Evolutionary conservation across 257 asterid species (phyloP).

Genomic region (Lycium barbarum): DNA sequence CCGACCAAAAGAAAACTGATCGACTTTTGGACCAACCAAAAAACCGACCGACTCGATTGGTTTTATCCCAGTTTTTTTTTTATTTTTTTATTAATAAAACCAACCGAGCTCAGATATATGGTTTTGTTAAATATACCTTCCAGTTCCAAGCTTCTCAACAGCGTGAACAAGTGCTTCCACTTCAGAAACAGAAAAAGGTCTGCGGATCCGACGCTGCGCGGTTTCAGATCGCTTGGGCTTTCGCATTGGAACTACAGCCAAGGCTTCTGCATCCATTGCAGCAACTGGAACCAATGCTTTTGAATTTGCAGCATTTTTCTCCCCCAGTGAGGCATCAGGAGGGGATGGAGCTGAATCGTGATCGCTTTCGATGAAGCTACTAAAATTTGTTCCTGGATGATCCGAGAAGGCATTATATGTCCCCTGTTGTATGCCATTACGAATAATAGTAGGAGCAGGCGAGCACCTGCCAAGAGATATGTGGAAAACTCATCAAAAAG

Average conservation of each 20-base stretch:
- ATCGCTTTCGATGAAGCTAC: constrained; percentile 61
- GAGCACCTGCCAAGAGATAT: constrained; percentile 47
- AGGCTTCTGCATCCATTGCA: constrained; percentile 51
- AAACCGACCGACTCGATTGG: too few species aligned
- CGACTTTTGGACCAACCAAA: too few species aligned
- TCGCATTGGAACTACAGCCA: constrained; percentile 59
- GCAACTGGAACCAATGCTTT: constrained; percentile 62
- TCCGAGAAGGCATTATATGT: constrained; percentile 40
- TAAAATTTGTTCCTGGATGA: constrained; percentile 46
- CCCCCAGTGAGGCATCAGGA: constrained; percentile 51
- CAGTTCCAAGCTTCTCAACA: constrained; percentile 53
- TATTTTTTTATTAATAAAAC: too few species aligned
- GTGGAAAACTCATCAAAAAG: neutral
- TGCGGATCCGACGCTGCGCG: constrained; percentile 70
- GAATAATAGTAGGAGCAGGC: constrained; percentile 42
- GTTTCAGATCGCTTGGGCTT: constrained; percentile 68
- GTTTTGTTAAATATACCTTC: constrained; percentile 36
- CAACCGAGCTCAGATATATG: neutral
- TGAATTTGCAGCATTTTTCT: constrained; percentile 51
- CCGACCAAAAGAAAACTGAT: too few species aligned
- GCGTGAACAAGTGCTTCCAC: constrained; percentile 83
- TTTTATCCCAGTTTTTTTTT: too few species aligned
- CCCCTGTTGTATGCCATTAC: constrained; percentile 38
- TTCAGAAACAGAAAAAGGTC: constrained; percentile 81
- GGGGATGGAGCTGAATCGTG: constrained; percentile 63